Evolutionary conservation across 495 filamentous ascomycete species (phyloP), one percentile per base, ranked within the genome.

Genomic region (Neurospora tetraspora): DNA sequence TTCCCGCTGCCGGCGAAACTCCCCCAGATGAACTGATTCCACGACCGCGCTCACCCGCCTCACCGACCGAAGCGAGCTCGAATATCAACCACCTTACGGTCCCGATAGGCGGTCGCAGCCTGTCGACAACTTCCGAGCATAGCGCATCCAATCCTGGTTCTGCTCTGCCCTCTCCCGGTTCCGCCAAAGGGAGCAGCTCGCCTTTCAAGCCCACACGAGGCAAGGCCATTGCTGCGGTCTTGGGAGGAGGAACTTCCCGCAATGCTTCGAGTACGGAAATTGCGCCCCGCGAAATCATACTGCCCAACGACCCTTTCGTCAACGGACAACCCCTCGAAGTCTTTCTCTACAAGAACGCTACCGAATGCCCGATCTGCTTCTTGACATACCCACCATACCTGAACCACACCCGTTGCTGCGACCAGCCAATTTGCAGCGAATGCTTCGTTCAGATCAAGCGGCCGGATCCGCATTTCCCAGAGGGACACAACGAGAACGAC

Each of bases 381-480:
- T 83, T 99, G 36, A 95, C 94, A 78, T 99, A 97, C 76, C 96
- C 96, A 4, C 94, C 95, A 3, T 97, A 96, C 78, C 84, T 98
- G n/a, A 98, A 99, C 80, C 92, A 91, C 68, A 98, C 96, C 3
- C 85, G 96, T 75, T 99, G 96, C 79, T 99, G 96, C 80, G 95
- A 97, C 77, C 96, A 99, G 79, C 87, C 93, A 7, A 98, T 99
- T 72, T 99, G 96, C 83, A 98, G 96, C 68, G 96, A 99, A 83
- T 99, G 96, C 80, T 99, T 99, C 77, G 96, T 99, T 10, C 96
- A 99, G 79, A 99, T 99, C 79, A 99, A 97, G 83, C 89, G 96
- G 34, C 93, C 95, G 10, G 96, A 99, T 77, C 96, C 96, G 16
- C 96, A 99, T 82, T 91, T 93, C 53, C 96, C 96, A 12, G 96